These are phyloP conservation scores for Gracilariopsis chorda DNA, from an alignment of 23 red algal species.

Conservation along the genomic window DNA sequence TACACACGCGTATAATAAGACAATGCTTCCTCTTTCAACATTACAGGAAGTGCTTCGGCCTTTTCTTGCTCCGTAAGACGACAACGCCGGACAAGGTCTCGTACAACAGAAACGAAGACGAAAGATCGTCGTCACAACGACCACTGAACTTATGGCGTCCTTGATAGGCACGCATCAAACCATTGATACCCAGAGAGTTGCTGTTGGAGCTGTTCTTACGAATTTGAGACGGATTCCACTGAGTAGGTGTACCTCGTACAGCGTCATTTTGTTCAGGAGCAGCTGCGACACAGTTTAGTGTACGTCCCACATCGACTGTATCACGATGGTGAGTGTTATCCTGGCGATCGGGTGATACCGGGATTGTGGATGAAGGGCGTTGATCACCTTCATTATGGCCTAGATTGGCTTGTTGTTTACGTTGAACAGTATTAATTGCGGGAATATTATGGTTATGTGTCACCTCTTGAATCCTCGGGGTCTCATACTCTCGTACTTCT, in stretches of 20 bases:
- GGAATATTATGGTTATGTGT: not conserved
- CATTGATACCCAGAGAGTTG: not conserved
- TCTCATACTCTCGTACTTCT: not conserved
- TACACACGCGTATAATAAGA: not conserved
- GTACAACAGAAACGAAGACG: not conserved
- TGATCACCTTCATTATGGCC: too few relatives aligned
- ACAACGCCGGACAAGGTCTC: not conserved
- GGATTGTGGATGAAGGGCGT: too few relatives aligned
- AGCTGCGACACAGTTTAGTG: not conserved
- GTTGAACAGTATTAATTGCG: not conserved
- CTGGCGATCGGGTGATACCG: not conserved
- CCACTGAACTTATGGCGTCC: not conserved
- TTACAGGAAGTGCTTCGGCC: not conserved
- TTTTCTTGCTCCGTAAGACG: not conserved
- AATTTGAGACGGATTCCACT: not conserved
- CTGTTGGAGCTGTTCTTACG: not conserved
- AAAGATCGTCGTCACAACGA: conserved; percentile 10
- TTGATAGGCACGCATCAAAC: not conserved
- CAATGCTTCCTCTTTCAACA: not conserved
- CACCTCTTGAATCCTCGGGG: not conserved
- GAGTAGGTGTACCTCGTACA: not conserved
- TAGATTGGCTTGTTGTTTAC: too few relatives aligned
- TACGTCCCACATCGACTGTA: not conserved
- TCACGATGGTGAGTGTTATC: not conserved
- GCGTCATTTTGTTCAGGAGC: not conserved